Evolutionary conservation across 371 early-diverging fungal genomes (phyloP).

Genomic region (Zychaea mexicana): DNA sequence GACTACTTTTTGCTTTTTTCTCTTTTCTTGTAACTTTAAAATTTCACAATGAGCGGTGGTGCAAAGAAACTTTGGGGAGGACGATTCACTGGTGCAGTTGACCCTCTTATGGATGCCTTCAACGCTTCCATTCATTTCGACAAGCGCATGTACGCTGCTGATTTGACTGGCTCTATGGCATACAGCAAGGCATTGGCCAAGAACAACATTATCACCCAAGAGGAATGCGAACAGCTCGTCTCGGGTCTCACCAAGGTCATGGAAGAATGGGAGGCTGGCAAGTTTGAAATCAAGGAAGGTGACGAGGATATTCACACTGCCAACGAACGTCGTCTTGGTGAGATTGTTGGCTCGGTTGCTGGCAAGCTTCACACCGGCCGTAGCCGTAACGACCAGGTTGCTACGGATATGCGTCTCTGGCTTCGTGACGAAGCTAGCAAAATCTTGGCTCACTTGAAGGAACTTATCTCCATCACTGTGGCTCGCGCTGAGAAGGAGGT

Average conservation of each 20-base stretch:
- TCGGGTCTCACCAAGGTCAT: constrained; percentile 76
- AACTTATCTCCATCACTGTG: constrained; percentile 73
- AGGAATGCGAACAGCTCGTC: constrained; percentile 74
- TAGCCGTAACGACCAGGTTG: constrained; percentile 95
- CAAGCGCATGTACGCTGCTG: constrained; percentile 88
- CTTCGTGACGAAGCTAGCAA: constrained; percentile 76
- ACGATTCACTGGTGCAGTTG: constrained; percentile 86
- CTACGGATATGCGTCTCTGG: constrained; percentile 98
- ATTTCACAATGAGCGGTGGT: background rate
- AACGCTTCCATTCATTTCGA: constrained; percentile 95
- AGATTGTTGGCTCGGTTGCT: constrained; percentile 89
- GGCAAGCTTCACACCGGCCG: constrained; percentile 98
- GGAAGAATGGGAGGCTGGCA: constrained; percentile 80
- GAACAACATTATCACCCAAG: constrained; percentile 74
- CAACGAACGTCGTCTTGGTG: constrained; percentile 94
- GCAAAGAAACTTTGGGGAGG: constrained; percentile 52
- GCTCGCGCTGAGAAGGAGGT: constrained; percentile 84
- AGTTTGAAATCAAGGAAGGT: constrained; percentile 75
- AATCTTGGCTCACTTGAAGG: constrained; percentile 67
- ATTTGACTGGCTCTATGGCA: constrained; percentile 87
- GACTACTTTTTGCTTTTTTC: background rate
- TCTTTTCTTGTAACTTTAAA: background rate
- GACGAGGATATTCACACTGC: constrained; percentile 99
- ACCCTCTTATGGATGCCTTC: constrained; percentile 96
- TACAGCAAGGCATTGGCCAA: constrained; percentile 86